Percentiles rank a stretch among this genome's conserved stretches.
These are phyloP conservation scores for Aspergillus baeticus DNA, from an alignment of 495 filamentous ascomycete species.

Conservation along the genomic window DNA sequence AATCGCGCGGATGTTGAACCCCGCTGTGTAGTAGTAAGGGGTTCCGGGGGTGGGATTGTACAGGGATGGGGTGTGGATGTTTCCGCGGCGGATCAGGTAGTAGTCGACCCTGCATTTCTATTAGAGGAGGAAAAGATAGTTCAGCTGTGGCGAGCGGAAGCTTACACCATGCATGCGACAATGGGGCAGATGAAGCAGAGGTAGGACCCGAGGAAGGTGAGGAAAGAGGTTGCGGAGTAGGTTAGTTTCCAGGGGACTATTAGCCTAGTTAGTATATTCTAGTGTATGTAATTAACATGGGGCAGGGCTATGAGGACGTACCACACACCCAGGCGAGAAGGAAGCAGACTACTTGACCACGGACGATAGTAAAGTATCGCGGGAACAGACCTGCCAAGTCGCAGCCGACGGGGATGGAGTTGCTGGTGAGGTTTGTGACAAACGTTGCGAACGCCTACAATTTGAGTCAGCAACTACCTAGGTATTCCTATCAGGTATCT, in stretches of 20 bases:
- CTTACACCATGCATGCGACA: constrained; percentile 4
- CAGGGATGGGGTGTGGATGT: constrained; percentile 3
- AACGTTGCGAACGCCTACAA: neutral
- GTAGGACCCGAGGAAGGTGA: constrained; percentile 8
- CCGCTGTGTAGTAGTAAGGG: neutral
- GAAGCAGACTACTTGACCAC: constrained; percentile 7
- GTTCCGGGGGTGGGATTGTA: neutral
- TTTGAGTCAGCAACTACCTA: neutral
- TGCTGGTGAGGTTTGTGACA: constrained; percentile 4
- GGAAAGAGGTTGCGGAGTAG: constrained; percentile 4
- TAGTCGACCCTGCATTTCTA: constrained; percentile 5
- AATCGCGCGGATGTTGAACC: constrained; percentile 1
- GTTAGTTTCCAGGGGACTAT: constrained; percentile 10
- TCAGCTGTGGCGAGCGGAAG: neutral
- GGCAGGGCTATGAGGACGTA: neutral
- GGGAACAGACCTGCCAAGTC: constrained; percentile 1
- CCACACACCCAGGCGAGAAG: constrained; percentile 3
- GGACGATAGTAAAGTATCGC: constrained; percentile 1
- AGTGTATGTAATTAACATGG: neutral
- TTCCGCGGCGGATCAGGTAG: neutral
- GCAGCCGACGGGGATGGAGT: constrained; percentile 1
- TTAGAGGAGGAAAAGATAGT: too few relatives aligned
- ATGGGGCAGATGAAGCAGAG: neutral
- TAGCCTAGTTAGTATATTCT: neutral
- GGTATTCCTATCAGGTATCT: too few relatives aligned